A percentile compares a stretch with the other conserved stretches of the same genome.
phyloP scores from a whole-genome alignment of 2,329 filamentous ascomycete genomes.

The Akanthomyces muscarius region DNA sequence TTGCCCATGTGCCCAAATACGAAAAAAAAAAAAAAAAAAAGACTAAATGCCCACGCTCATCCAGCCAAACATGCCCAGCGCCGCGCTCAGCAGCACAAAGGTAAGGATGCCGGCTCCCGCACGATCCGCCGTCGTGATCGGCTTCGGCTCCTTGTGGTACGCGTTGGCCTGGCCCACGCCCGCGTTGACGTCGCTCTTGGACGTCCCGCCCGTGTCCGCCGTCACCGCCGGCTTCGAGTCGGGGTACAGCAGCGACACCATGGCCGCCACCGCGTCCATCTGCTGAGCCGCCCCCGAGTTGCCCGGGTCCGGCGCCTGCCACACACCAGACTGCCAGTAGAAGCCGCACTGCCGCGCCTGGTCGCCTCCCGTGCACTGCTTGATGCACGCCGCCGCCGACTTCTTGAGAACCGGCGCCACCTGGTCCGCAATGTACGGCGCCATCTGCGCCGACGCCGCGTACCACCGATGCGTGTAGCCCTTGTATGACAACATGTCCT shows the following conservation, averaged over 20 bases:
- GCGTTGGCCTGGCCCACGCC: conserved; percentile 34
- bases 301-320: conserved; percentile 42
- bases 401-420: conserved; percentile 49
- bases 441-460: conserved; percentile 48
- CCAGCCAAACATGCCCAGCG: conserved; percentile 43
- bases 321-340: conserved; percentile 48
- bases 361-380: conserved; percentile 50
- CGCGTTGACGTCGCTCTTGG: conserved; percentile 41
- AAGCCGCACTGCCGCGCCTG: conserved; percentile 50
- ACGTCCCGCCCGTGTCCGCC: conserved; percentile 48
- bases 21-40: neutral
- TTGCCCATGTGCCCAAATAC: neutral
- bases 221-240: conserved; percentile 40
- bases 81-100: conserved; percentile 38
- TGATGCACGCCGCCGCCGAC: conserved; percentile 51
- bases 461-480: conserved; percentile 57
- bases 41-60: conserved; percentile 40
- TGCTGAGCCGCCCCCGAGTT: conserved; percentile 53
- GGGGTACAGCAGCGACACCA: conserved; percentile 48
- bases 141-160: conserved; percentile 29
- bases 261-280: conserved; percentile 55
- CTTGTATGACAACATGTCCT: conserved; percentile 62
- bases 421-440: conserved; percentile 47
- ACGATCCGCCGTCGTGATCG: conserved; percentile 41
- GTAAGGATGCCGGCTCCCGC: conserved; percentile 48